Conservation (phyloP, 495 filamentous ascomycete species). For the Trichoderma erinaceum region DNA sequence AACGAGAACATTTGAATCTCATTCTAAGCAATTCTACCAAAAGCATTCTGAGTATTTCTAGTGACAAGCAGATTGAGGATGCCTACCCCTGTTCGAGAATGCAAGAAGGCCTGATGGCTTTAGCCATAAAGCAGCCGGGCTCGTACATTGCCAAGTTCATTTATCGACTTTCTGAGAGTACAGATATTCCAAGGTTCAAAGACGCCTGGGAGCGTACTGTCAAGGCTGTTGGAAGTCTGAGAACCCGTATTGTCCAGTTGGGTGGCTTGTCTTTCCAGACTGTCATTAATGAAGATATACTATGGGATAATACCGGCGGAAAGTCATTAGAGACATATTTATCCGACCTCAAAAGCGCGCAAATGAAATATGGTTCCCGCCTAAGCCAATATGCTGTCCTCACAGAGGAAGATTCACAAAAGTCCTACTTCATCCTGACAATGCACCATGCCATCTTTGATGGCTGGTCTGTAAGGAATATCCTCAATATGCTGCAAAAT, state of each 20-base stretch:
- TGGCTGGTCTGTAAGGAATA: slow-evolving; percentile 6
- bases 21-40: neutral
- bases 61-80: slow-evolving; percentile 9
- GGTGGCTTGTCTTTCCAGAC: slow-evolving; percentile 22
- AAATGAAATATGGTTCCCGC: neutral
- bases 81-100: slow-evolving; percentile 46
- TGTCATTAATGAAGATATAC: slow-evolving; percentile 18
- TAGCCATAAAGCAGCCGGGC: slow-evolving; percentile 34
- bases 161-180: slow-evolving; percentile 33
- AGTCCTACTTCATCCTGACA: slow-evolving; percentile 17
- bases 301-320: neutral
- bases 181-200: slow-evolving; percentile 40
- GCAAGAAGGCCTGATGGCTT: slow-evolving; percentile 46
- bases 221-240: slow-evolving; percentile 54
- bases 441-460: neutral
- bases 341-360: neutral
- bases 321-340: neutral
- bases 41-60: neutral
- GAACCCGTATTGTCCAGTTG: slow-evolving; percentile 40
- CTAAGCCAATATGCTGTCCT: neutral
- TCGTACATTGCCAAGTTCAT: slow-evolving; percentile 39
- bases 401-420: slow-evolving; percentile 10
- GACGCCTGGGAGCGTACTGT: slow-evolving; percentile 47
- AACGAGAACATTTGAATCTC: neutral
- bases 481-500: neutral